Percentiles rank a stretch among this genome's conserved stretches.
Evolutionary conservation across 208 protist genomes (phyloP).

Genomic region (Acanthamoeba triangularis): DNA sequence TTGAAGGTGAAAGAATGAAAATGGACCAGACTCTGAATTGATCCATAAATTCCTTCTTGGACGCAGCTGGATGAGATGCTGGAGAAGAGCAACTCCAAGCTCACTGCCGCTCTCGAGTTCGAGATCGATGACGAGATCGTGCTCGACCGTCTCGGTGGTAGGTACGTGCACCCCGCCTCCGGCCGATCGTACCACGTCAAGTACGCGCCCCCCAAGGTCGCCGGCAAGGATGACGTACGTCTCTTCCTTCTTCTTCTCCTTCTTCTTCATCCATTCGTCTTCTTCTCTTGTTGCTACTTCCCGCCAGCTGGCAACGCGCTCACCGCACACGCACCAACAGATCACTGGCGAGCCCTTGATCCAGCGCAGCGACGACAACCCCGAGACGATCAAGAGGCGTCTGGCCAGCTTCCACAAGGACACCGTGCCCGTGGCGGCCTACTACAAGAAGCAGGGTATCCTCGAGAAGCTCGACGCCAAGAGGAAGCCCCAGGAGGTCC

Average conservation of each 20-base stretch:
- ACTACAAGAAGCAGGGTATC: constrained; percentile 82
- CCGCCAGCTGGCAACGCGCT: no score
- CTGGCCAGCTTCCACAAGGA: constrained; percentile 86
- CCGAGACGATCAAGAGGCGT: constrained; percentile 86
- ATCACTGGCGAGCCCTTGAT: constrained; percentile 89
- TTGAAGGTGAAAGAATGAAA: no score
- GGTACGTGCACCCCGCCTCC: constrained; percentile 79
- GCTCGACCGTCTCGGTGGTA: constrained; percentile 86
- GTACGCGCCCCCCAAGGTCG: constrained; percentile 59
- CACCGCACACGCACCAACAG: constrained; percentile 20
- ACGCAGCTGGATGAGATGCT: constrained; percentile 88
- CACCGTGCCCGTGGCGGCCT: constrained; percentile 85
- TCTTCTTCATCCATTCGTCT: constrained; percentile 27
- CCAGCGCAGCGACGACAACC: constrained; percentile 89
- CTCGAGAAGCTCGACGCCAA: constrained; percentile 44
- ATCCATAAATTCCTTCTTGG: neutral
- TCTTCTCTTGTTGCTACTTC: constrained; percentile 68
- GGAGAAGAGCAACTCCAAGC: constrained; percentile 81
- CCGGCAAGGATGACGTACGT: constrained; percentile 45
- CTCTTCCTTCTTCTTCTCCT: neutral
- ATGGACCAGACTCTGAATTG: no score
- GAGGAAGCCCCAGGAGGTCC: constrained; percentile 50
- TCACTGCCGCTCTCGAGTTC: constrained; percentile 88
- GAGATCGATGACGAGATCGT: constrained; percentile 88
- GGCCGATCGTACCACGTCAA: constrained; percentile 83